These are phyloP conservation scores for Ceratocystis alfenasii DNA, from an alignment of 2,329 filamentous ascomycete species.

Conservation along the genomic window DNA sequence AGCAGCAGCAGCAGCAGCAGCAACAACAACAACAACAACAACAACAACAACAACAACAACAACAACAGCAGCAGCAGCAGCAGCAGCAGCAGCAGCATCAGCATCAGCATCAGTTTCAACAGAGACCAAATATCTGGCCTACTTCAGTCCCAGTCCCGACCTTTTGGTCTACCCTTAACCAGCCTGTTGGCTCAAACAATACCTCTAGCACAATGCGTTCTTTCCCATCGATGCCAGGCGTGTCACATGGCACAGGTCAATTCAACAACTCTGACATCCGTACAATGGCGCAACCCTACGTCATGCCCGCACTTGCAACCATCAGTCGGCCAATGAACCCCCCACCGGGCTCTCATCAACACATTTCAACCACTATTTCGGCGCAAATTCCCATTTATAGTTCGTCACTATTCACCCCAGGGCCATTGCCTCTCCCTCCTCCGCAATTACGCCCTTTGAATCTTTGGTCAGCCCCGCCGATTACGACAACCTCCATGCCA, in stretches of 20 bases:
- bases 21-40: not conserved
- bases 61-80: not conserved
- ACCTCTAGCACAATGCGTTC: not conserved
- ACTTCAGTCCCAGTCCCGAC: not conserved
- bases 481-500: not conserved
- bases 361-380: not conserved
- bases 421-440: not conserved
- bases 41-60: too few species aligned
- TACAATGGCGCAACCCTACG: not conserved
- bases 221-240: not conserved
- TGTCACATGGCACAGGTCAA: constrained; percentile 2
- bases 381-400: not conserved
- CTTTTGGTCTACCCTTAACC: not conserved
- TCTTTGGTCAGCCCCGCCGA: not conserved
- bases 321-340: not conserved
- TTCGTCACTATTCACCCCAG: not conserved
- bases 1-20: not conserved
- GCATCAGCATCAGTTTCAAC: not conserved
- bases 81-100: not conserved
- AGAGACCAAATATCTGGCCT: not conserved
- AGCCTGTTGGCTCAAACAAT: not conserved
- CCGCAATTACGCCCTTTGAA: not conserved
- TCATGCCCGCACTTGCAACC: not conserved
- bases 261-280: constrained; percentile 6
- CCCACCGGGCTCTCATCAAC: not conserved